phyloP scores from a whole-genome alignment of 2,329 filamentous ascomycete species.

The Bisporella sp. region DNA sequence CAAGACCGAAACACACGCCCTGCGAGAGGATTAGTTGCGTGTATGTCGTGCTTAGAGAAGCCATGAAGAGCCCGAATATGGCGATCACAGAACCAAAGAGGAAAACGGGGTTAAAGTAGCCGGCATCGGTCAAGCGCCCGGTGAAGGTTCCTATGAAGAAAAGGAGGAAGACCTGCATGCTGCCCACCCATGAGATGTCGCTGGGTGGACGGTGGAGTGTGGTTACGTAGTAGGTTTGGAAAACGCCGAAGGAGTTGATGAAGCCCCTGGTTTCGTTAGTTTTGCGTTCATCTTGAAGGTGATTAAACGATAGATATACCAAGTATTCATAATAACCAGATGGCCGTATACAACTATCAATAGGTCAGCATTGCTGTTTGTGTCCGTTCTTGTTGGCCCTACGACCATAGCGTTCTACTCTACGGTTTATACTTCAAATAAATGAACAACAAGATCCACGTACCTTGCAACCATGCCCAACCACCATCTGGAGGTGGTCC shows the following conservation, averaged over 20 bases:
- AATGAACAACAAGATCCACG: neutral
- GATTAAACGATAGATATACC: conserved; percentile 1
- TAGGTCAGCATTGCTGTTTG: neutral
- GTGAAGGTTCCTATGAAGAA: conserved; percentile 35
- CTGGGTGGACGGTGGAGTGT: conserved; percentile 27
- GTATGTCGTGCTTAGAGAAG: conserved; percentile 32
- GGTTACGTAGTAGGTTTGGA: conserved; percentile 36
- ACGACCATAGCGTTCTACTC: no score
- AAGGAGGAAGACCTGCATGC: conserved; percentile 35
- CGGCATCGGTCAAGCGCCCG: conserved; percentile 33
- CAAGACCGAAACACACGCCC: conserved; percentile 34
- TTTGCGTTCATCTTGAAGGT: no score
- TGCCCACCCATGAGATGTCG: conserved; percentile 39
- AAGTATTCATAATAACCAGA: conserved; percentile 26
- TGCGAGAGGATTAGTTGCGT: conserved; percentile 39
- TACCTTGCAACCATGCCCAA: conserved; percentile 24
- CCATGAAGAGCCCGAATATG: conserved; percentile 33
- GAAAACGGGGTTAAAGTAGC: conserved; percentile 29
- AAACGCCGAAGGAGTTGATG: conserved; percentile 36
- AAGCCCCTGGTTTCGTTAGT: conserved; percentile 23
- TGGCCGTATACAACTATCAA: conserved; percentile 15
- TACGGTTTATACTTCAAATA: no score
- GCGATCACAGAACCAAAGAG: conserved; percentile 23
- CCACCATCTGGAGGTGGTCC: conserved; percentile 27
- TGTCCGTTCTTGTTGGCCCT: no score